Evolutionary conservation across 2,329 filamentous ascomycete genomes (phyloP), one percentile per base, ranked within the genome.

Genomic region (Monosporascus sp.): DNA sequence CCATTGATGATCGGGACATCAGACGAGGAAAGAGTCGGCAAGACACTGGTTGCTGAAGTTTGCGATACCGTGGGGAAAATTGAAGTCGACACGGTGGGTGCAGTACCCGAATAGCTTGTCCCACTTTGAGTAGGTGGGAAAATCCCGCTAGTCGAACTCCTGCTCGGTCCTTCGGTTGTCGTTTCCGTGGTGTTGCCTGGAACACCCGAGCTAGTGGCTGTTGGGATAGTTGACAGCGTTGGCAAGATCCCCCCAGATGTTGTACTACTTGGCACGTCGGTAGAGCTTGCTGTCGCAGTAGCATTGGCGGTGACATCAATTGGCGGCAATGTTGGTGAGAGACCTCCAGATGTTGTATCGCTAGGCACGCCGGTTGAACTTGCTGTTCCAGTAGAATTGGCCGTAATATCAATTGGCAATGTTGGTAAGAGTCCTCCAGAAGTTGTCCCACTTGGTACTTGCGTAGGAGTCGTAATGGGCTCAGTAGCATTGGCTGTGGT

Each of bases 401-500:
- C 11, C 11, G 27, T 27, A 8, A 4, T 27, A 11, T 27, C 27
- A 9, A 1, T 27, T 3, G 27, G 27, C 1, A 27, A 4, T 4
- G 43, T 45, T 6, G 43, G 43, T 3, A 45, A 20, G 5, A 45
- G 22, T 2, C 43, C 43, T 11, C 40, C 40, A 11, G 26, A 9
- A 26, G 26, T 26, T 26, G 26, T 26, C 26, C 7, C 26, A 7
- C 26, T 26, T 26, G 26, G 26, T 7, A 34, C 31, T 34, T 34
- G 31, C 24, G 11, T 5, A 7, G 40, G 14, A 17, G 40, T 43
- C 40, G 40, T 14, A 14, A 20, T 59, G 3, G 58, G 54, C 19
- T 57, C 50, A 44, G 41, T 55, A n/a, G 53, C 47, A 17, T 49
- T 56, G 7, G 55, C 26, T 9, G 48, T 50, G 48, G 16, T 49